phyloP scores from a whole-genome alignment of 345 rosid genomes.

The Pseudoturritis turrita region DNA sequence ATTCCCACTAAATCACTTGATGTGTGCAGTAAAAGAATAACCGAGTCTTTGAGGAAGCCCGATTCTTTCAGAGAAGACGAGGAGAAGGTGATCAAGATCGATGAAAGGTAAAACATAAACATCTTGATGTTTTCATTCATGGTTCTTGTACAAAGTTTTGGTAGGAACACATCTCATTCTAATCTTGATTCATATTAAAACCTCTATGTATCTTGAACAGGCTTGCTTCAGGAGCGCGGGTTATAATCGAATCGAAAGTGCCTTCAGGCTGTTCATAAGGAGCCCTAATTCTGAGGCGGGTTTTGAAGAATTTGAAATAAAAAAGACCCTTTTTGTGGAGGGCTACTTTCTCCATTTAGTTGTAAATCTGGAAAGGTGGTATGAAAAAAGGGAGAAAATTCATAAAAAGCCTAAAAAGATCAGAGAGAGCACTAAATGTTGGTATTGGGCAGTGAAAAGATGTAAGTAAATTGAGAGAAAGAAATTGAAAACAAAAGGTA shows the following conservation, averaged over 20 bases:
- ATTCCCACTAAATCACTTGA: conserved; percentile 31
- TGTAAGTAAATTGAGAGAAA: conserved; percentile 2
- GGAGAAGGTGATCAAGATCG: conserved; percentile 70
- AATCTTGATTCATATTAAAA: not conserved
- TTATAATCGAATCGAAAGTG: conserved; percentile 79
- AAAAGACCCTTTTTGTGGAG: not conserved
- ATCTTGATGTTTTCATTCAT: not conserved
- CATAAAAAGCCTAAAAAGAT: conserved; percentile 21
- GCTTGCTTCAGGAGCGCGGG: conserved; percentile 99
- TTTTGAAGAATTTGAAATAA: not conserved
- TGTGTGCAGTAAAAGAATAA: conserved; percentile 50
- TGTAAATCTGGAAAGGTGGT: conserved; percentile 25
- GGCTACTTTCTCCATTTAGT: conserved; percentile 18
- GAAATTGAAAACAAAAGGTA: conserved; percentile 11
- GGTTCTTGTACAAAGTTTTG: not conserved
- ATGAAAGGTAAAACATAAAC: conserved; percentile 68
- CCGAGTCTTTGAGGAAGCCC: conserved; percentile 44
- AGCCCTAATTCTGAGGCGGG: not conserved
- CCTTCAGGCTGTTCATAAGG: conserved; percentile 37
- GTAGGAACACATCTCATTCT: not conserved
- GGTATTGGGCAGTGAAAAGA: conserved; percentile 17
- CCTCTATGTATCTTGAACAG: conserved; percentile 40
- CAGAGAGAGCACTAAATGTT: conserved; percentile 14
- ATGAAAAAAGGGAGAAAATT: not conserved
- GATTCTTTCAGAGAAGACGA: conserved; percentile 64